Conservation (phyloP, 305 asterid species). For the Salvia sclarea region DNA sequence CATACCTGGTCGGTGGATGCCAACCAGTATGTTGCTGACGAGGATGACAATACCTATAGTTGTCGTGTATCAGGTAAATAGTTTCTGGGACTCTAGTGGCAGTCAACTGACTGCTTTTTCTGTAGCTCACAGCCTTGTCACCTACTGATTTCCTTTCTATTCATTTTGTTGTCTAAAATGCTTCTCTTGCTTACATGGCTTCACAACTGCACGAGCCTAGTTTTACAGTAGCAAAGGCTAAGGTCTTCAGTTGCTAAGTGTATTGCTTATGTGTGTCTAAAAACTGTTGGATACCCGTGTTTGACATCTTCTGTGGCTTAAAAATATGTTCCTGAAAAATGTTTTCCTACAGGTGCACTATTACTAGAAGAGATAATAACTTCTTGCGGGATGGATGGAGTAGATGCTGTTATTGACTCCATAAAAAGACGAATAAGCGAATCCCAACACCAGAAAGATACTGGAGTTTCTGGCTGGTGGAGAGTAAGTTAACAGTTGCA, state of each 20-base stretch:
- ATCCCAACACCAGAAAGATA: constrained; percentile 75
- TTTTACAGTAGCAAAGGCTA: constrained; percentile 7
- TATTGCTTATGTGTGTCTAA: constrained; percentile 2
- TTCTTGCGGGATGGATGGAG: constrained; percentile 68
- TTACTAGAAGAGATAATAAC: constrained; percentile 76
- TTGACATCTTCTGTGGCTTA: constrained; percentile 21
- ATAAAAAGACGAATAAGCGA: constrained; percentile 70
- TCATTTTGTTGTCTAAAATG: constrained; percentile 19
- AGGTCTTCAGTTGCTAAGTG: constrained; percentile 12
- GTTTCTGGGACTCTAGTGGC: constrained; percentile 27
- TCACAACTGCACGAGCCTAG: constrained; percentile 21
- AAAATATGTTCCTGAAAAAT: constrained; percentile 20
- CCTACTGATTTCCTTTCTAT: neutral
- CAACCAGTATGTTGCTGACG: constrained; percentile 92
- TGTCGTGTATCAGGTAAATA: constrained; percentile 92
- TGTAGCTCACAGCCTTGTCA: neutral
- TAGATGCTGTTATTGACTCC: constrained; percentile 79
- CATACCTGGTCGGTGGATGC: constrained; percentile 90
- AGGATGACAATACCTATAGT: constrained; percentile 88
- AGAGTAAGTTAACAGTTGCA: constrained; percentile 62
- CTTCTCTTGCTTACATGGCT: constrained; percentile 15
- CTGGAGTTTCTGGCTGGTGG: constrained; percentile 86
- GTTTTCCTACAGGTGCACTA: constrained; percentile 62
- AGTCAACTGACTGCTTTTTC: constrained; percentile 2
- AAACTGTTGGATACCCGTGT: neutral